These are phyloP conservation scores for Balamuthia mandrillaris DNA, from an alignment of 208 protist species.

Conservation along the genomic window DNA sequence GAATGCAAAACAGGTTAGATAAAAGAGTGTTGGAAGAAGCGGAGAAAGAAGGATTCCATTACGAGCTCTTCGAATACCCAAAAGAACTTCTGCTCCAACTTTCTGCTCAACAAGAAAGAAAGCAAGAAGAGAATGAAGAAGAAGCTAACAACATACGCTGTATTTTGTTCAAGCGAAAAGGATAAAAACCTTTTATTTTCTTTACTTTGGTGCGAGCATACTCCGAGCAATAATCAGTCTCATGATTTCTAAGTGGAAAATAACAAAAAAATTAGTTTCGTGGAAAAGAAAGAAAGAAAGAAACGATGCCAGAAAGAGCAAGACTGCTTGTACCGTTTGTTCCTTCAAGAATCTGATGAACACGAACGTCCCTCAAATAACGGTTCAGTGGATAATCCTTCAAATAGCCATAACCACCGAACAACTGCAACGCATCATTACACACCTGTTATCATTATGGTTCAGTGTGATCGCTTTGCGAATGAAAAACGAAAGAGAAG, in stretches of 20 bases:
- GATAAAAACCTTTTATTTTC: background rate
- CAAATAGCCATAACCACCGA: constrained; percentile 80
- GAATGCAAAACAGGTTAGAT: background rate
- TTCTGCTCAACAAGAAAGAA: background rate
- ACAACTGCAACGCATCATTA: constrained; percentile 69
- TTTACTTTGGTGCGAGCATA: constrained; percentile 46
- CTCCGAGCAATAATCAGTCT: constrained; percentile 58
- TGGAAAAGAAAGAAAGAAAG: too few species aligned
- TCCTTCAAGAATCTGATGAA: constrained; percentile 79
- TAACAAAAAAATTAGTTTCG: too few species aligned
- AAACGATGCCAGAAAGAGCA: background rate
- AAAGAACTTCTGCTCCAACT: background rate
- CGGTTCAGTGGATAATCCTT: constrained; percentile 72
- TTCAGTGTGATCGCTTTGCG: background rate
- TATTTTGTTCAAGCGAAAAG: background rate
- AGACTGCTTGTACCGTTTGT: constrained; percentile 36
- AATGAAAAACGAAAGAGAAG: background rate
- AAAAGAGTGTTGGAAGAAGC: background rate
- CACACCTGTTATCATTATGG: constrained; percentile 26
- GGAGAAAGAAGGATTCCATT: background rate
- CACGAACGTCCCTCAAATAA: constrained; percentile 73
- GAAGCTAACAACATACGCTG: background rate
- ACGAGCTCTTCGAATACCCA: background rate
- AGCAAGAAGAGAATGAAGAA: background rate
- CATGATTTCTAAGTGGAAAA: constrained; percentile 77